phyloP scores from a whole-genome alignment of 2,329 filamentous ascomycete genomes.

The Pseudocercospora vitis region DNA sequence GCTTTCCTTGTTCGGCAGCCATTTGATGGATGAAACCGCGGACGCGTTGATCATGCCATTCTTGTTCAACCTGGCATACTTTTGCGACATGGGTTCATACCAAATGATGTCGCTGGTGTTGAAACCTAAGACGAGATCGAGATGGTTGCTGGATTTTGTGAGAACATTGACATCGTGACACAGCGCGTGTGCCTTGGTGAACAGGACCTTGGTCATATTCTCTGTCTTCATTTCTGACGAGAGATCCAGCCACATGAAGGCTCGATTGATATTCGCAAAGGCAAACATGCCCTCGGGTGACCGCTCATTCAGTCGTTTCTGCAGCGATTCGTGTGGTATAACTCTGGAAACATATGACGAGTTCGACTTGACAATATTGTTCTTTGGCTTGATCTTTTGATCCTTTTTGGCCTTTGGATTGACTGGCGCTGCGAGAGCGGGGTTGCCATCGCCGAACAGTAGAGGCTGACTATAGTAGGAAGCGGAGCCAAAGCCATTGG shows the following conservation, averaged over 20 bases:
- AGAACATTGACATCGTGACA: constrained; percentile 88
- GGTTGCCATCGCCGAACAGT: constrained; percentile 84
- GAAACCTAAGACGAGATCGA: constrained; percentile 93
- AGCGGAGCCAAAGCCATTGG: constrained; percentile 40
- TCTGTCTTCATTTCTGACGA: constrained; percentile 77
- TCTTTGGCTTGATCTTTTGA: constrained; percentile 92
- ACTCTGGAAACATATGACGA: constrained; percentile 98
- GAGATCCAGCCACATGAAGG: constrained; percentile 94
- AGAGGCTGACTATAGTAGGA: constrained; percentile 45
- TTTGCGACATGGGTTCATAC: constrained; percentile 96
- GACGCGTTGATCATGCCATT: constrained; percentile 89
- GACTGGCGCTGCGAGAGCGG: constrained; percentile 62
- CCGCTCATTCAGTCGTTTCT: constrained; percentile 77
- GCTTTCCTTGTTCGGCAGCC: constrained; percentile 92
- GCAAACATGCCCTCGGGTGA: constrained; percentile 77
- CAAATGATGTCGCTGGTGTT: constrained; percentile 96
- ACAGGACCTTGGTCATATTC: constrained; percentile 91
- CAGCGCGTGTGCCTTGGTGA: constrained; percentile 92
- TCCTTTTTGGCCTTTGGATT: constrained; percentile 61
- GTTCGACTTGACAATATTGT: constrained; percentile 97
- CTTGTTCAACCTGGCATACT: constrained; percentile 94
- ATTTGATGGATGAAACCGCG: constrained; percentile 81
- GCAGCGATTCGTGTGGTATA: constrained; percentile 79
- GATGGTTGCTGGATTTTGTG: constrained; percentile 75
- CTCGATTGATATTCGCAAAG: constrained; percentile 93